Evolutionary conservation across 2,329 filamentous ascomycete species (phyloP).

Genomic region (Stemphylium beticola): DNA sequence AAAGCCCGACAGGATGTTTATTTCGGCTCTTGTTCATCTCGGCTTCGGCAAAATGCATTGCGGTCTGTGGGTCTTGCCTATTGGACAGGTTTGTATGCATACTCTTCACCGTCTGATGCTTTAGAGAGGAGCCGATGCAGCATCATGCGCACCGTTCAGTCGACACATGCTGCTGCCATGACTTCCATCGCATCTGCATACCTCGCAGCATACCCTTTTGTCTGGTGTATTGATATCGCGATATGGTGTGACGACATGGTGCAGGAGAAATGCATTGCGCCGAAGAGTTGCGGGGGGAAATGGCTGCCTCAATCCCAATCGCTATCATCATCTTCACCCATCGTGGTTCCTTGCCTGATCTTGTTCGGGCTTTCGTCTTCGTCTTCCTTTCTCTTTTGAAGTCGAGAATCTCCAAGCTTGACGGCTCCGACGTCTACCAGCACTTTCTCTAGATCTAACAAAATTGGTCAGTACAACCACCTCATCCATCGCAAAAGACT

Average conservation of each 20-base stretch:
- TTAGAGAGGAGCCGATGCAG: too few species aligned
- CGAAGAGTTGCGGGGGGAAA: neutral
- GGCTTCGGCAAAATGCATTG: too few species aligned
- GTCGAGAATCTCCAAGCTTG: conserved; percentile 76
- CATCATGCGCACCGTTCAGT: too few species aligned
- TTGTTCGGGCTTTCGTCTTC: conserved; percentile 59
- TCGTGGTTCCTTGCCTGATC: conserved; percentile 52
- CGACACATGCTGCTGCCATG: neutral
- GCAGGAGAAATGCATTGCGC: neutral
- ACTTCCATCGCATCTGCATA: neutral
- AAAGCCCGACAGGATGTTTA: too few species aligned
- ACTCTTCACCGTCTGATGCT: too few species aligned
- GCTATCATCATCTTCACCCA: conserved; percentile 58
- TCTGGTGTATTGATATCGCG: neutral
- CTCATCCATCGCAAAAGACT: neutral
- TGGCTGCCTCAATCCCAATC: conserved; percentile 63
- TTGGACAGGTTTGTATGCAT: too few species aligned
- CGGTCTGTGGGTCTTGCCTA: too few species aligned
- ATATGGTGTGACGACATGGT: neutral
- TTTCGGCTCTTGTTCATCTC: too few species aligned
- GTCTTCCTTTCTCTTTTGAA: conserved; percentile 66
- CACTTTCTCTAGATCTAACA: conserved; percentile 74
- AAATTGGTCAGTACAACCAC: neutral
- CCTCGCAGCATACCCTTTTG: conserved; percentile 3
- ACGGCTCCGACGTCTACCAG: conserved; percentile 84